These are phyloP conservation scores for Tuber magnatum DNA, from an alignment of 495 filamentous ascomycete genomes.

Conservation along the genomic window DNA sequence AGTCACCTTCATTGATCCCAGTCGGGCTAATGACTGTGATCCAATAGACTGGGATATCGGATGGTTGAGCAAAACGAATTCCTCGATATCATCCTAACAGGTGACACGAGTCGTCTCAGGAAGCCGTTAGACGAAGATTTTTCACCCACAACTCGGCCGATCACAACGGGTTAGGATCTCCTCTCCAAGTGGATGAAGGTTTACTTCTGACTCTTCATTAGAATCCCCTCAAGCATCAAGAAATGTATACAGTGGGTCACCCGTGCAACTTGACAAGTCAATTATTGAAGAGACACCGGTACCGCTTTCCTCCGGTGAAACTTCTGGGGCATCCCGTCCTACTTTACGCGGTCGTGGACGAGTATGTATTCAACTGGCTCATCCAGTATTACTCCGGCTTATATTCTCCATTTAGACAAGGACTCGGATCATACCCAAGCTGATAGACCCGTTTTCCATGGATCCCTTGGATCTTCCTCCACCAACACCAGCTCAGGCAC, in stretches of 20 bases:
- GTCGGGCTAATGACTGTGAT: constrained; percentile 16
- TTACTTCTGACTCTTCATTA: constrained; percentile 2
- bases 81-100: constrained; percentile 75
- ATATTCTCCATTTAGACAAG: constrained; percentile 13
- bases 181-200: no score
- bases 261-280: not conserved
- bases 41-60: constrained; percentile 56
- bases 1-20: not conserved
- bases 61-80: constrained; percentile 89
- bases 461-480: constrained; percentile 29
- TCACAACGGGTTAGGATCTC: constrained; percentile 9
- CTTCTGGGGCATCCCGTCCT: constrained; percentile 16
- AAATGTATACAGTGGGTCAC: not conserved
- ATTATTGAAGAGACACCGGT: not conserved
- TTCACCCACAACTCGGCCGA: not conserved
- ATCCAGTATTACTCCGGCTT: not conserved
- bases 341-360: constrained; percentile 23
- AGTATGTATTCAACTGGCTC: constrained; percentile 19
- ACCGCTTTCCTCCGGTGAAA: not conserved
- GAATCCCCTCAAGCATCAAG: not conserved
- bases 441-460: constrained; percentile 31
- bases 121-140: constrained; percentile 50
- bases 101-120: constrained; percentile 63
- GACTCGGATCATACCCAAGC: constrained; percentile 13
- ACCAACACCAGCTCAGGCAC: constrained; percentile 23